phyloP scores from a whole-genome alignment of 129 eudicot genomes.

The Artemisia tridentata region DNA sequence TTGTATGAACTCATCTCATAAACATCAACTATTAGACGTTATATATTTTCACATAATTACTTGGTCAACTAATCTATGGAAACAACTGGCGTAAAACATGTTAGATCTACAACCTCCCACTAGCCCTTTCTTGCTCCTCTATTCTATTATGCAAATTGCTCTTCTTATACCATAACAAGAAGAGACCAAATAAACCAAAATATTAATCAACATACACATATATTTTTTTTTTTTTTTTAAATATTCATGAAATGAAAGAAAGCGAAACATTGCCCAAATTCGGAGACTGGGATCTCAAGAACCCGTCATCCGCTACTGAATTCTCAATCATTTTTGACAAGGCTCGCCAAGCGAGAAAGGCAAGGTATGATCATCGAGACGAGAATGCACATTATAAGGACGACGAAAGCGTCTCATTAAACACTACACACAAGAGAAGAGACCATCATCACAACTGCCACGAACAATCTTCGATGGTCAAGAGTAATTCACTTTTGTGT shows the following conservation, averaged over 20 bases:
- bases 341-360: slow-evolving; percentile 35
- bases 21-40: too few relatives aligned
- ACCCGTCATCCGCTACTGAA: slow-evolving; percentile 37
- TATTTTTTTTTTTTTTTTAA: neutral
- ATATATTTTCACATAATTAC: slow-evolving; percentile 9
- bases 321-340: slow-evolving; percentile 38
- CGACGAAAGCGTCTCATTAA: slow-evolving; percentile 2
- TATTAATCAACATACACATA: neutral
- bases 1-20: too few relatives aligned
- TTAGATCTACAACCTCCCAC: slow-evolving; percentile 15
- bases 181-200: slow-evolving; percentile 4
- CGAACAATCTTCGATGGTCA: slow-evolving; percentile 9
- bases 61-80: slow-evolving; percentile 25
- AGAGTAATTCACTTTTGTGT: slow-evolving; percentile 33
- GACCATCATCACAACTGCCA: neutral
- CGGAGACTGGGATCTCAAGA: slow-evolving; percentile 51
- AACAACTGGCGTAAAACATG: slow-evolving; percentile 22
- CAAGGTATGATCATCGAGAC: neutral
- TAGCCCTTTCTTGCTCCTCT: neutral
- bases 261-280: slow-evolving; percentile 44
- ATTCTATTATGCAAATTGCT: slow-evolving; percentile 1
- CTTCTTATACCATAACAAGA: slow-evolving; percentile 6
- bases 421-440: slow-evolving; percentile 11
- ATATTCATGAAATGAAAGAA: slow-evolving; percentile 16
- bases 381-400: neutral